Evolutionary conservation across 306 rosid genomes (phyloP), one percentile per base, ranked within the genome.

Genomic region (Quercus cerris): DNA sequence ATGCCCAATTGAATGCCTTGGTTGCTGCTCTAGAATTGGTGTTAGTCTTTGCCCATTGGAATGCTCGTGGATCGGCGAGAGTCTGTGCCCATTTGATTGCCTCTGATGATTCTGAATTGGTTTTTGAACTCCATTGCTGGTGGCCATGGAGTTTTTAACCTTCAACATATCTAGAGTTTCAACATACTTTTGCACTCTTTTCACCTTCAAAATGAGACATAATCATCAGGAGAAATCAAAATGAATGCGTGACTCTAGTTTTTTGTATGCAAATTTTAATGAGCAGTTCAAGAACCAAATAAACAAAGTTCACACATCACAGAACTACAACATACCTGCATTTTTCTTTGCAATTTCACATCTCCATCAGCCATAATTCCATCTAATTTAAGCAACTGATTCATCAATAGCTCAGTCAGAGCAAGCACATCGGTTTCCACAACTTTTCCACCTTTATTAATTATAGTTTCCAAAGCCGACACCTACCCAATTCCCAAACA

Each of bases 261-360:
- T 67, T 51, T 67, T 67, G 19, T 12, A 0, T 25, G 56, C 49
- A 56, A 19, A 52, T 23, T 73, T 25, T 1, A 63, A 15, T 1
- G 27, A 4, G 63, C 57, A 73, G 3, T 33, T 9, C 8, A 22
- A 56, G 59, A 78, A 54, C n/a, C 52, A 41, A 72, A 3, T 72
- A 41, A 27, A 69, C 23, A 59, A 55, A 73, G 3, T 17, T n/a
- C 55, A 49, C 27, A 51, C 27, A 10, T 35, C 54, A 56, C 9
- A 13, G 9, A 55, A 57, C n/a, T 38, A 15, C 15, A 35, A 67
- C 25, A 56, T 81, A 94, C 99, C 98, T 93, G 99, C 92, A 95
- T 95, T 93, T 91, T 95, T 71, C 98, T 93, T 83, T 95, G 99
- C 81, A 95, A 85, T 84, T 95, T 95, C 22, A 89, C 96, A 84